Evolutionary conservation across 805 yeast genomes (phyloP), one percentile per base, ranked within the genome.

Genomic region (Clavispora vitiphila): DNA sequence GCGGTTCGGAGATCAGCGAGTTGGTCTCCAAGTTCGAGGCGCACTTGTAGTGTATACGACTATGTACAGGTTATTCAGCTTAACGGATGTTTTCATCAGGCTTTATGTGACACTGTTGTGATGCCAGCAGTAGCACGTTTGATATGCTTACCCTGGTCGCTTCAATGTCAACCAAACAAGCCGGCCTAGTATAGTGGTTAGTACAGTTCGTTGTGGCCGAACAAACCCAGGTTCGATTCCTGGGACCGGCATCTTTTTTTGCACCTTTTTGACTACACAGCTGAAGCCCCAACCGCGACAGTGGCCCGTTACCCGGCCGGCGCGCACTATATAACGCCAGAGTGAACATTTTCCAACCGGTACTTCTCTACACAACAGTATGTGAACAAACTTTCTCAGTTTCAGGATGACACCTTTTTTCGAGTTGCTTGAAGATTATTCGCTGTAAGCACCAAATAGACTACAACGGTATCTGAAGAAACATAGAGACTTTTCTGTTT

Each of bases 401-500:
- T 49, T 46, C 48, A 43, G 39, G 47, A 47, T 58, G 63, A 58
- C 47, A 58, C 31, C 41, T 42, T 22, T 43, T 42, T 44, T 44
- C 49, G 60, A 56, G 58, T 51, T 51, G 57, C 61, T 53, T 51
- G 60, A 58, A 55, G 61, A 49, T 46, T 43, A 40, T 34, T 61
- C 78, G 54, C 58, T 80, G 86, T 78, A 77, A 74, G 85, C 53
- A 81, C 74, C 83, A 76, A 77, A 77, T 76, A 81, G 95, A 86
- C 96, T 86, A 86, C 95, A 86, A 86, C 95, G 95, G 95, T 86
- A 86, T 86, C 95, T 86, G 95, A 84, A 35, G 53, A 31, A 40
- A 29, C 32, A 37, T 45, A 41, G 42, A 44, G 16, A 16, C 15
- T 25, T 21, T 34, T 22, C 23, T 22, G 20, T 36, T 24, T 41